phyloP scores from a whole-genome alignment of 2,329 filamentous ascomycete genomes.

The Beauveria rudraprayagi region DNA sequence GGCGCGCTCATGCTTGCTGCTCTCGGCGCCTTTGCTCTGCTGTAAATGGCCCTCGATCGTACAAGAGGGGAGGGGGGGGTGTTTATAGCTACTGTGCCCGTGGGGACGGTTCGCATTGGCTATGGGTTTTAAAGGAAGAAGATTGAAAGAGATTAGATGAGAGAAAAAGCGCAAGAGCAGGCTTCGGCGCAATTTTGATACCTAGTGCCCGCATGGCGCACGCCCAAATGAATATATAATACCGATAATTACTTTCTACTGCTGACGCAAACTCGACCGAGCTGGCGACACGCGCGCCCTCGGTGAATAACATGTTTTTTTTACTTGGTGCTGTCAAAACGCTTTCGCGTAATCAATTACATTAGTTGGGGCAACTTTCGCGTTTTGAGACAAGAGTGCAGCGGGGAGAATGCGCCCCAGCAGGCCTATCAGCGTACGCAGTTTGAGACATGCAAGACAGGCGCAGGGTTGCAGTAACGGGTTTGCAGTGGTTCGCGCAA shows the following conservation, averaged over 20 bases:
- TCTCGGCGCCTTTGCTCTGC: neutral
- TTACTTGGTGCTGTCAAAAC: too few species aligned
- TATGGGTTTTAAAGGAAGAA: neutral
- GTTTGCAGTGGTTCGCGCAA: too few species aligned
- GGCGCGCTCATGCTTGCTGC: neutral
- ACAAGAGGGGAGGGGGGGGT: neutral
- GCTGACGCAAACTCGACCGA: too few species aligned
- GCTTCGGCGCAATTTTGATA: neutral
- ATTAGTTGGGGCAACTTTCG: too few species aligned
- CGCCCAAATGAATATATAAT: neutral
- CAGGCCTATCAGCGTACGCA: too few species aligned
- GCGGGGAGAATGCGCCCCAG: too few species aligned
- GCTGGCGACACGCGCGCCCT: too few species aligned
- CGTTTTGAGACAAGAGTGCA: too few species aligned
- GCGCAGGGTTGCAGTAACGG: too few species aligned
- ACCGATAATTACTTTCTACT: neutral
- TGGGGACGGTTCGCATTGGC: neutral
- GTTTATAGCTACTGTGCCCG: neutral
- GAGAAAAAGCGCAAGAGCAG: neutral
- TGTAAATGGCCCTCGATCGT: neutral
- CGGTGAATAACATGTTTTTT: too few species aligned
- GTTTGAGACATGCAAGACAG: too few species aligned
- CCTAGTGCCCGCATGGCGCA: neutral
- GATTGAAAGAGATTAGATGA: neutral
- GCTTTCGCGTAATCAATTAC: too few species aligned